Evolutionary conservation across 106 monocot species (phyloP).

Genomic region (Xerophyta viscosa): DNA sequence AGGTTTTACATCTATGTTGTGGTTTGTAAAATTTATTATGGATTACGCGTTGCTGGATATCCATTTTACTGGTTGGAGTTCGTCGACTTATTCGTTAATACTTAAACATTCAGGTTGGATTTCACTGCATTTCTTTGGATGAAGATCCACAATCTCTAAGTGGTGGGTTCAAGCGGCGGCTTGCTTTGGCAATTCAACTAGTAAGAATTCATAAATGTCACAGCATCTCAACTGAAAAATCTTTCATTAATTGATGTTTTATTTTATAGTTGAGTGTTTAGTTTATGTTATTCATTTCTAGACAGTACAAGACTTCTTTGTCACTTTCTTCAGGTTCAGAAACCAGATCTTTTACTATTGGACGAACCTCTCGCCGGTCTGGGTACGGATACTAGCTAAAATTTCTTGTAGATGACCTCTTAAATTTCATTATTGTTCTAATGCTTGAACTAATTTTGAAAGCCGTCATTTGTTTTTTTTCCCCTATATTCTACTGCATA

Average conservation of each 20-base stretch:
- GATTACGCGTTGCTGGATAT: no score
- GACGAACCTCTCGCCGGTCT: conserved; percentile 98
- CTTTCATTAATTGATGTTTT: background rate
- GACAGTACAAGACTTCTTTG: conserved; percentile 1
- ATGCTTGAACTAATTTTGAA: no score
- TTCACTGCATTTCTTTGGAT: conserved; percentile 57
- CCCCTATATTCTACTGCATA: no score
- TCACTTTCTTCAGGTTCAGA: conserved; percentile 65
- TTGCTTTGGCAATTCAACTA: conserved; percentile 77
- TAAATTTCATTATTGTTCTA: no score
- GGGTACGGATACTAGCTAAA: no score
- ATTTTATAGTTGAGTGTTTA: no score
- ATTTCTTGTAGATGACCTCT: no score
- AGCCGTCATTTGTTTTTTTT: no score
- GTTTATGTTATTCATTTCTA: background rate
- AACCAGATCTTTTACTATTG: conserved; percentile 69
- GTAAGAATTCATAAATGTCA: conserved; percentile 16
- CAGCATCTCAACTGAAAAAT: conserved; percentile 1
- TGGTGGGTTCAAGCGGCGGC: conserved; percentile 72
- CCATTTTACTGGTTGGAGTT: no score
- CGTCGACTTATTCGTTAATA: no score
- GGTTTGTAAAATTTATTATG: no score
- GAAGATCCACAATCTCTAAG: conserved; percentile 68
- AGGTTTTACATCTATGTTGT: no score
- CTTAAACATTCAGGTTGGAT: conserved; percentile 35